Conservation (phyloP, 345 rosid species). For the Pistacia atlantica region DNA sequence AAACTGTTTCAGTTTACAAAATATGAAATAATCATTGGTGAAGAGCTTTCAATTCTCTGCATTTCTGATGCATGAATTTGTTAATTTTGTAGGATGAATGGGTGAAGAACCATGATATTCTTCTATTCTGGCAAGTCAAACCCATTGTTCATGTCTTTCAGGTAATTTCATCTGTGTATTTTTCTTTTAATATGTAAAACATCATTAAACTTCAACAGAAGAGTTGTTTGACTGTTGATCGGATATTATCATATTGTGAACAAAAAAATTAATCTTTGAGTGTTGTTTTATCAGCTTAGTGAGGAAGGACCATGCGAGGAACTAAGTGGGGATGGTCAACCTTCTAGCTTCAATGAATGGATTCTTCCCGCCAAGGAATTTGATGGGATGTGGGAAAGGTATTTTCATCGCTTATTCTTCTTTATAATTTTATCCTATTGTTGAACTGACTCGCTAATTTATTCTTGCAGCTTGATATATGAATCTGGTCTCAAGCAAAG, state of each 20-base stretch:
- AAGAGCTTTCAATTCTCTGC: neutral
- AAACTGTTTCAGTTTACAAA: neutral
- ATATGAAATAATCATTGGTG: neutral
- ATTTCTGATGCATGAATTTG: constrained; percentile 23
- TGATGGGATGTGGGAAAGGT: constrained; percentile 99
- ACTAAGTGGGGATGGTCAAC: constrained; percentile 70
- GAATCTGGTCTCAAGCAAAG: constrained; percentile 94
- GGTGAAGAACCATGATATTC: constrained; percentile 71
- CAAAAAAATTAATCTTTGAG: neutral
- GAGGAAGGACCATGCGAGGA: constrained; percentile 99
- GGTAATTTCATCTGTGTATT: constrained; percentile 39
- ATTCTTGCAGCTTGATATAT: constrained; percentile 74
- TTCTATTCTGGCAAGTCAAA: constrained; percentile 98
- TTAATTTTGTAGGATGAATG: constrained; percentile 72
- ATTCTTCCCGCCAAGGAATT: constrained; percentile 94
- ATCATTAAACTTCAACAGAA: neutral
- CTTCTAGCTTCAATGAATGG: constrained; percentile 95
- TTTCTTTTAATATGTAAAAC: neutral
- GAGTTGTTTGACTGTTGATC: neutral
- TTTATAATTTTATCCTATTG: constrained; percentile 4
- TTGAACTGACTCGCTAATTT: constrained; percentile 15
- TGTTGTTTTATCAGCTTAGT: constrained; percentile 58
- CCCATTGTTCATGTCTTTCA: constrained; percentile 91
- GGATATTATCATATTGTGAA: neutral
- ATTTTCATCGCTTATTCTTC: constrained; percentile 19